phyloP scores from a whole-genome alignment of 331 rosid species.

The Saraca asoca region DNA sequence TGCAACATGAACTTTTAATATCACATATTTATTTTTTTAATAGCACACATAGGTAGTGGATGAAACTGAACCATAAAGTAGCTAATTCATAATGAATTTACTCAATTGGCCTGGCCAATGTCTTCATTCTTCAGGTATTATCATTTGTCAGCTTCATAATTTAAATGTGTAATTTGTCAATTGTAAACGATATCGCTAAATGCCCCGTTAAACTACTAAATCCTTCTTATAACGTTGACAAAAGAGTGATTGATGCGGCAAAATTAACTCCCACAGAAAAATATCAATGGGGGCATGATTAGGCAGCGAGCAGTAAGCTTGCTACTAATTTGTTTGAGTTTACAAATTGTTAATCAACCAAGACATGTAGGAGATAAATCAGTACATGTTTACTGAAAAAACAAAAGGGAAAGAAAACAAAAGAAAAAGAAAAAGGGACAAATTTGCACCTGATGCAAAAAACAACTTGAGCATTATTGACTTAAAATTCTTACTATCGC shows the following conservation, averaged over 20 bases:
- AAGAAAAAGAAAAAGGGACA: too few species aligned
- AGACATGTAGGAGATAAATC: too few species aligned
- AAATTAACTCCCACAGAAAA: conserved; percentile 5
- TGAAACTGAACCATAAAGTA: not conserved
- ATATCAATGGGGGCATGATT: not conserved
- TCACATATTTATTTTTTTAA: not conserved
- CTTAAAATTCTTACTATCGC: conserved; percentile 5
- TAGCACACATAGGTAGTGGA: conserved; percentile 5
- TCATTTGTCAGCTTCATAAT: too few species aligned
- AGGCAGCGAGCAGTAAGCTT: too few species aligned
- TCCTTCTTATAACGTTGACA: not conserved
- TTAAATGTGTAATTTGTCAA: too few species aligned
- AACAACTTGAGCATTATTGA: not conserved
- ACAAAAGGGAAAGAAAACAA: too few species aligned
- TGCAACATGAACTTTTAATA: conserved; percentile 11
- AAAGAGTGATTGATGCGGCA: not conserved
- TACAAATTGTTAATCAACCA: too few species aligned
- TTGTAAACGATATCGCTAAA: too few species aligned
- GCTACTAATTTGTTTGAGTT: too few species aligned
- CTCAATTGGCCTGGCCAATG: not conserved
- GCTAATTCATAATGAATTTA: not conserved
- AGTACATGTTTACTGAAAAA: too few species aligned
- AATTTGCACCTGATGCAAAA: not conserved
- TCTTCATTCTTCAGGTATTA: too few species aligned
- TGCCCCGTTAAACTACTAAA: not conserved